A percentile compares a stretch with the other conserved stretches of the same genome.
Conservation (phyloP, 768 basidiomycete genomes). For the Mycena polygramma region DNA sequence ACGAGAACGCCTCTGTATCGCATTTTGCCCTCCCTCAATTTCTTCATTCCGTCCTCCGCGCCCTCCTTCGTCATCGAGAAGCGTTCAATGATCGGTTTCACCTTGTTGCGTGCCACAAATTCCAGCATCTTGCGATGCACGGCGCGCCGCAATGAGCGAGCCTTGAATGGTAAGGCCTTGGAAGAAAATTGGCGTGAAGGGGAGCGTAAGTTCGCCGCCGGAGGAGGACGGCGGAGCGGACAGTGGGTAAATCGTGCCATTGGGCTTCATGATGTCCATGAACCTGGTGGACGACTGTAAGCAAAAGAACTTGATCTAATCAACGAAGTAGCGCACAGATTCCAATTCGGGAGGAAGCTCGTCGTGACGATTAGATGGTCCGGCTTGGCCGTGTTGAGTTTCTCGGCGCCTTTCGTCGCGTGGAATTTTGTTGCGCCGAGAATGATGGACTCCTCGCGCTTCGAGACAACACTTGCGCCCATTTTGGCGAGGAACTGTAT, state of each 20-base stretch:
- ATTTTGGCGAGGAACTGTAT: constrained; percentile 56
- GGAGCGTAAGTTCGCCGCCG: constrained; percentile 9
- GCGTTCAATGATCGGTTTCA: constrained; percentile 47
- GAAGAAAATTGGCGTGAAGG: constrained; percentile 13
- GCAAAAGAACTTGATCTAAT: neutral
- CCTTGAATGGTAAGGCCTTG: constrained; percentile 19
- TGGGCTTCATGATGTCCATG: constrained; percentile 21
- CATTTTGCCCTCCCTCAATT: constrained; percentile 33
- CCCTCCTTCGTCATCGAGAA: constrained; percentile 49
- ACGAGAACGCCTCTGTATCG: constrained; percentile 30
- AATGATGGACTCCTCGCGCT: constrained; percentile 47
- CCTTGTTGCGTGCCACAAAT: constrained; percentile 49
- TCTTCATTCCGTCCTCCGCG: constrained; percentile 31
- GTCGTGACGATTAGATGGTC: constrained; percentile 45
- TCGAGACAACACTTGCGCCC: constrained; percentile 53
- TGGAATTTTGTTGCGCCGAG: constrained; percentile 54
- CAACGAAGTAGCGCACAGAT: constrained; percentile 9
- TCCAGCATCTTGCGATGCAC: constrained; percentile 45
- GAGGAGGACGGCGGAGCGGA: constrained; percentile 2
- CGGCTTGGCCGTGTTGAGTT: constrained; percentile 42
- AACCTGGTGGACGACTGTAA: constrained; percentile 1
- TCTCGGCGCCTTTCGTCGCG: constrained; percentile 42
- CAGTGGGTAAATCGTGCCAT: constrained; percentile 26
- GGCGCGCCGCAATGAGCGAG: constrained; percentile 2
- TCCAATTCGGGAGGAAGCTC: constrained; percentile 25